phyloP scores from a whole-genome alignment of 306 rosid genomes.

The Cucurbita argyrosperma region DNA sequence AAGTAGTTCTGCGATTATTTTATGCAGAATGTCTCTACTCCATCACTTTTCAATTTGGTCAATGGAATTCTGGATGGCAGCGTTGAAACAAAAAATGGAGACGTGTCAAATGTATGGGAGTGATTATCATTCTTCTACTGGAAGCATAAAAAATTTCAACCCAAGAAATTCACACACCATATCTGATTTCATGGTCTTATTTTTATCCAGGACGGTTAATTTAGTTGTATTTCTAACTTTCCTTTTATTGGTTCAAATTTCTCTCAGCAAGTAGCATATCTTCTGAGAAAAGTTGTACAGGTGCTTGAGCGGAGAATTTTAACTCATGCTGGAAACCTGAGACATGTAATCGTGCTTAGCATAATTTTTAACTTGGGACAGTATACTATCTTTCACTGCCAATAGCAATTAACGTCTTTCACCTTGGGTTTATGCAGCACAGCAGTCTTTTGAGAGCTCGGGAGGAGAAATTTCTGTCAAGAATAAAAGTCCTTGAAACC shows the following conservation, averaged over 20 bases:
- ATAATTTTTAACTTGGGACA: not conserved
- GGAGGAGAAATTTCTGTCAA: slow-evolving; percentile 66
- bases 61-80: slow-evolving; percentile 56
- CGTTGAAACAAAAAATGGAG: slow-evolving; percentile 45
- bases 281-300: slow-evolving; percentile 64
- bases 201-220: not conserved
- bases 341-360: slow-evolving; percentile 36
- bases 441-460: slow-evolving; percentile 56
- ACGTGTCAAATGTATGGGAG: slow-evolving; percentile 58
- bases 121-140: slow-evolving; percentile 4
- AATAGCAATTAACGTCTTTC: slow-evolving; percentile 14
- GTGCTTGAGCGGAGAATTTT: slow-evolving; percentile 59
- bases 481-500: slow-evolving; percentile 65
- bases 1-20: slow-evolving; percentile 17
- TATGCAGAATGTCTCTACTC: slow-evolving; percentile 61
- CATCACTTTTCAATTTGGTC: slow-evolving; percentile 47
- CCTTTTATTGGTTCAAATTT: slow-evolving; percentile 12
- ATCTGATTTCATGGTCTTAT: slow-evolving; percentile 13
- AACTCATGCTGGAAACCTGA: slow-evolving; percentile 53
- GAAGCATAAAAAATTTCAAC: not conserved
- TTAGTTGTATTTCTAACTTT: not conserved
- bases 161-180: slow-evolving; percentile 9
- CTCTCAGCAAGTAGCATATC: slow-evolving; percentile 49
- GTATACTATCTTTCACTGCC: slow-evolving; percentile 3
- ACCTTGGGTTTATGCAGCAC: slow-evolving; percentile 43